Evolutionary conservation across 23 red algal genomes (phyloP).

Genomic region (Gracilaria caudata): DNA sequence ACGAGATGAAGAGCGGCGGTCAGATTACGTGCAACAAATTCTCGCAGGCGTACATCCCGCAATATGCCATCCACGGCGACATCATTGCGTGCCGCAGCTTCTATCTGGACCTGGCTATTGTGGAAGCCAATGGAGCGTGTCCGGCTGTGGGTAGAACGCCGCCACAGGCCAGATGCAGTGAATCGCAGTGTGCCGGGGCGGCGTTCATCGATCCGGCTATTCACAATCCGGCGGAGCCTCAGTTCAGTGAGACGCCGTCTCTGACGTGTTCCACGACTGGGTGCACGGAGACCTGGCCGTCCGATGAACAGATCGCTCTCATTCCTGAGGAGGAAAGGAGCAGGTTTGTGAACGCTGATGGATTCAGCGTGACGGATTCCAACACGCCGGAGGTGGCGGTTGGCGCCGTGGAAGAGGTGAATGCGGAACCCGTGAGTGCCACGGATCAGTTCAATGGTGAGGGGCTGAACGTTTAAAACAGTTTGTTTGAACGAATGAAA

Average conservation of each 20-base stretch:
- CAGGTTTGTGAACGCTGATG: background rate
- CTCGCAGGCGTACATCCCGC: conserved; percentile 50
- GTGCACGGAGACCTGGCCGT: conserved; percentile 40
- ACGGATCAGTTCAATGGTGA: background rate
- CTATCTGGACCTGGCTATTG: conserved; percentile 51
- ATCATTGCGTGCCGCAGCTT: conserved; percentile 38
- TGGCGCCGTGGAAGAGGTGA: background rate
- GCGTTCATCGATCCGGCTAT: conserved; percentile 35
- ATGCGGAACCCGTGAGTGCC: background rate
- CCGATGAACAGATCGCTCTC: conserved; percentile 7
- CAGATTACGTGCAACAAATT: conserved; percentile 50
- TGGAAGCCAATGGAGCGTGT: conserved; percentile 47
- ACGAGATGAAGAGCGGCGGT: conserved; percentile 22
- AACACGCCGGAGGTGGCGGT: background rate
- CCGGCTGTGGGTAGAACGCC: conserved; percentile 34
- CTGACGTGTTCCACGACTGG: conserved; percentile 34
- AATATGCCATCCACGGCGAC: conserved; percentile 47
- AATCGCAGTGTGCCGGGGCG: conserved; percentile 44
- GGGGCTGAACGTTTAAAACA: conserved; percentile 4
- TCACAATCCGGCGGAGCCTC: background rate
- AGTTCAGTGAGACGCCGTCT: conserved; percentile 9
- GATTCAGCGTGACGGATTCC: conserved; percentile 4
- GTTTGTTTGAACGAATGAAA: too few relatives aligned
- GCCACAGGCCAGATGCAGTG: conserved; percentile 31
- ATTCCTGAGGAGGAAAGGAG: conserved; percentile 35